phyloP scores from a whole-genome alignment of 2,329 filamentous ascomycete genomes.

The Fusarium tuaranense region DNA sequence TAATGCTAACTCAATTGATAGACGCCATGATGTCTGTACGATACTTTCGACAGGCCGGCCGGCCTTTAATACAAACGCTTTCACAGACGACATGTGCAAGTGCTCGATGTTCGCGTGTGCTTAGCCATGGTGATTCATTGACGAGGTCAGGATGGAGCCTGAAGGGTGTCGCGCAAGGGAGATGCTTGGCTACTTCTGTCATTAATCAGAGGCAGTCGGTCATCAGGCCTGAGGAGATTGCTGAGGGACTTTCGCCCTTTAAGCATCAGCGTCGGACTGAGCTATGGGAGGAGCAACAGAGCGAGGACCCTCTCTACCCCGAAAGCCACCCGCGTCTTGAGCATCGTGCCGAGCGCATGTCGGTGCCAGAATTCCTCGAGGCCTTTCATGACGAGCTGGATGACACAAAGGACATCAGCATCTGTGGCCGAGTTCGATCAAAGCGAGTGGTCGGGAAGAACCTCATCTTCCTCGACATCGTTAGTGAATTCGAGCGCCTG shows the following conservation, averaged over 20 bases:
- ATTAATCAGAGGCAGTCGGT: slow-evolving; percentile 7
- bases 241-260: slow-evolving; percentile 49
- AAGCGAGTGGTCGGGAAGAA: slow-evolving; percentile 79
- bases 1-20: slow-evolving; percentile 40
- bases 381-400: slow-evolving; percentile 43
- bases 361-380: slow-evolving; percentile 51
- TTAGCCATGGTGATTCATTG: slow-evolving; percentile 20
- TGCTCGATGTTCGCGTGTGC: slow-evolving; percentile 22
- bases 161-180: slow-evolving; percentile 13
- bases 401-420: slow-evolving; percentile 44
- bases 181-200: slow-evolving; percentile 39
- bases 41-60: slow-evolving; percentile 52
- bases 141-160: slow-evolving; percentile 21
- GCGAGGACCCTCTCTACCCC: slow-evolving; percentile 50
- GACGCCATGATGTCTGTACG: slow-evolving; percentile 53
- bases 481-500: slow-evolving; percentile 76
- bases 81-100: slow-evolving; percentile 19
- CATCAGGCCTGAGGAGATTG: slow-evolving; percentile 30
- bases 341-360: slow-evolving; percentile 42
- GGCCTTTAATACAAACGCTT: slow-evolving; percentile 40
- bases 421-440: slow-evolving; percentile 76
- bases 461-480: slow-evolving; percentile 86
- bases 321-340: slow-evolving; percentile 52
- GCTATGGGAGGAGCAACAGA: slow-evolving; percentile 48
- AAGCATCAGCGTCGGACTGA: slow-evolving; percentile 51